A percentile compares a stretch with the other conserved stretches of the same genome.
phyloP scores from a whole-genome alignment of 1,284 basidiomycete genomes.

The Sanghuangporus baumii region DNA sequence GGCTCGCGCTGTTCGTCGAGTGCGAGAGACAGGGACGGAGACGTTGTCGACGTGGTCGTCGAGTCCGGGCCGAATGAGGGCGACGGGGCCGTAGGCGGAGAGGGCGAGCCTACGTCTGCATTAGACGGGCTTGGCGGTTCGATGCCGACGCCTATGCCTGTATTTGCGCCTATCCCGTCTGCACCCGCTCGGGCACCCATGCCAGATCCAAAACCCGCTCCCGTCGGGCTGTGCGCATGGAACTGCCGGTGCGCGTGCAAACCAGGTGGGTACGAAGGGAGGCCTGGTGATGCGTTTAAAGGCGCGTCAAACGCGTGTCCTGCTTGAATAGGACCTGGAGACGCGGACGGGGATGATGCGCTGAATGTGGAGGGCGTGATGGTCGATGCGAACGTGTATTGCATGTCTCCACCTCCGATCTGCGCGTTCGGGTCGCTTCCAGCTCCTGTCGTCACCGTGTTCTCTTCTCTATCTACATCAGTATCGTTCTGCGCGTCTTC shows the following conservation, averaged over 20 bases:
- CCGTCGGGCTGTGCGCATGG: background rate
- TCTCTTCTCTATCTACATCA: background rate
- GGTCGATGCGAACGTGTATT: conserved; percentile 43
- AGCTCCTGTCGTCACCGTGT: background rate
- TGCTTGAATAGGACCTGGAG: background rate
- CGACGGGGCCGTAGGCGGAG: background rate
- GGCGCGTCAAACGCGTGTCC: background rate
- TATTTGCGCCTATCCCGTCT: background rate
- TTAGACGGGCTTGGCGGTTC: conserved; percentile 7
- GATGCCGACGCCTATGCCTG: background rate
- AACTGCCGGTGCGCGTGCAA: background rate
- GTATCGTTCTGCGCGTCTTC: background rate
- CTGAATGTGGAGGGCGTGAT: conserved; percentile 38
- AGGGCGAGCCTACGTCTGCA: background rate
- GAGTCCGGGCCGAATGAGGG: background rate
- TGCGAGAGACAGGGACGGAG: background rate
- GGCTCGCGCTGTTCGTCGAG: conserved; percentile 1
- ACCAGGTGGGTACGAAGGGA: background rate
- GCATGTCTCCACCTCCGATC: conserved; percentile 26
- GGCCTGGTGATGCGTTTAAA: background rate
- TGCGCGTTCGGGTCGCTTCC: background rate
- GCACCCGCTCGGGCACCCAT: background rate
- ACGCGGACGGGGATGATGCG: background rate
- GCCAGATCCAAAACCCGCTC: background rate
- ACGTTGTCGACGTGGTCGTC: background rate